Base-by-base conservation (phyloP, 257 asterid genomes). In the Capsicum pubescens region DNA sequence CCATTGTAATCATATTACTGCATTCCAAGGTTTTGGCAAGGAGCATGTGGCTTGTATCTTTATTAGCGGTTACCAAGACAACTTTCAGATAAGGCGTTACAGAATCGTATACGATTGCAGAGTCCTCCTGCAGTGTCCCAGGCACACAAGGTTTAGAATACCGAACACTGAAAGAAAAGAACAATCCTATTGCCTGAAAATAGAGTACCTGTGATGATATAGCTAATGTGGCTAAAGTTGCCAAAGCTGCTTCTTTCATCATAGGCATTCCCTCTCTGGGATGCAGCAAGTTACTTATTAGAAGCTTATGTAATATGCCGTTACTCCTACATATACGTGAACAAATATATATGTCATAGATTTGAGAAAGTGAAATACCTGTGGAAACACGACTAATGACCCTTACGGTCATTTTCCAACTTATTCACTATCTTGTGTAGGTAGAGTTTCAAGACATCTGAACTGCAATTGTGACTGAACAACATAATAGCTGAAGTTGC, bases 11-110 rank as follows among this genome's bases (percentile, higher is more conserved):
- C 85, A 21, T 56, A 32, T 50, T 57, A 69, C 9, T 17, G 58
- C 85, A 83, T 56, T 83, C 68, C 59, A 70, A 42, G 32, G 68
- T n/a, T 68, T 70, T 69, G 58, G 70, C 81, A 17, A 70, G 69
- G 13, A 17, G 60, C n/a, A 9, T 35, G 67, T 14, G 56, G 54
- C 52, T 60, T 50, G 56, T 19, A 54, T 70, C 67, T 9, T 56
- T 46, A 26, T 17, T 67, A 52, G 80, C 55, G 52, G 80, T 69
- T 66, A 56, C 48, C 42, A 83, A 12, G 52, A n/a, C 2, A 63
- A 61, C 56, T 63, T 81, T 81, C 39, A 81, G 72, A 68, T 81
- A 46, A 9, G 77, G 70, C 60, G n/a, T 46, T 16, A 46, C 42
- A 5, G 36, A 35, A 13, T 46, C 77, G 21, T 81, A 81, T 46